Evolutionary conservation across 1,284 basidiomycete genomes (phyloP), one percentile per base, ranked within the genome.

Genomic region (Schizophyllum amplum): DNA sequence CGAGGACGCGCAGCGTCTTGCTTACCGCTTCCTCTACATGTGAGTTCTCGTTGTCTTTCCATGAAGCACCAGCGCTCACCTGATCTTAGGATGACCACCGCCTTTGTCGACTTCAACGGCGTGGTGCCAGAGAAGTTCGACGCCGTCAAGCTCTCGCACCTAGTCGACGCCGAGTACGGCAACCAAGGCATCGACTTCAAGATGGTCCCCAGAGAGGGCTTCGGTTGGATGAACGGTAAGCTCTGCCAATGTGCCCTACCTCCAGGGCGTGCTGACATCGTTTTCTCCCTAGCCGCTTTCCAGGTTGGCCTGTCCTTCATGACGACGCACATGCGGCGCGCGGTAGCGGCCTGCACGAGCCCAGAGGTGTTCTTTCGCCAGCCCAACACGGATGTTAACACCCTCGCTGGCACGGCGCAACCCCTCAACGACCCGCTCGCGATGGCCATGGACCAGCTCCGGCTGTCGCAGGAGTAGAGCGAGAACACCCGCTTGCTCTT

Each of bases 41-140:
- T 91, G 62, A 48, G 85, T 73, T 21, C 9, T 46, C 47, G 21
- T 20, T 52, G 13, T 58, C 26, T 51, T 21, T n/a, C 55, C 42
- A 11, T 22, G 53, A 26, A 23, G 11, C 48, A 6, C 24, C 33
- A 25, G n/a, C 24, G 49, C 9, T 49, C 51, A 49, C 25, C 61
- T 51, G 17, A 58, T 46, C 50, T 23, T 59, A 91, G 88, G 89
- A 92, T 94, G 89, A 93, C 90, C 7, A 92, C 88, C 0, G 90
- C 90, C 2, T 91, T 92, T 62, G 92, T 94, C 56, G 93, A 98
- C 72, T 97, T 97, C 73, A 98, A 98, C 68, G 95, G 95, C 15
- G 91, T 97, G 47, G 94, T 98, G 2, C 94, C 95, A 0, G 95
- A 98, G 76, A 98, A 98, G 86, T 98, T 98, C 69, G 95, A 99